Base-by-base conservation (phyloP, 2,329 filamentous ascomycete species). In the Fusarium guadeloupense region DNA sequence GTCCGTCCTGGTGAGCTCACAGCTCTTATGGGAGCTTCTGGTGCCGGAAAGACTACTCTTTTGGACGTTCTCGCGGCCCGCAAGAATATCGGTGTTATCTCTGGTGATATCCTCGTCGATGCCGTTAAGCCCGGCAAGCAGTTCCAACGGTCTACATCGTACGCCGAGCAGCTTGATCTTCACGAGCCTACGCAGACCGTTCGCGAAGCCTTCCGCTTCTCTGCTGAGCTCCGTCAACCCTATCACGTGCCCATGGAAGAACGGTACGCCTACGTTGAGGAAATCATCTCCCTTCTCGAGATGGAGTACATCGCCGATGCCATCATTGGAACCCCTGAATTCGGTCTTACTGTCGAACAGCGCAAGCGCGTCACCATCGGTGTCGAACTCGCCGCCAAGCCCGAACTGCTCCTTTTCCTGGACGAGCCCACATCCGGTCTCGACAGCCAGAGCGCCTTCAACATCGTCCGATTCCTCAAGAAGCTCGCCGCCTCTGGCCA, bases 11-110 rank as follows among this genome's bases (percentile, higher is more conserved):
- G 91, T 30, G 85, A 89, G 67, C 81, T 94, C 9, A 93, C 90
- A 4, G 90, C 91, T 3, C 79, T 95, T 2, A 93, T 95, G 89
- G 91, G 91, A 33, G 88, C 89, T 7, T 92, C 89, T 6, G 90
- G 90, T n/a, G 92, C 92, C 5, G 92, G 92, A 42, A 96, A 96
- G 77, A 95, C 92, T 0, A 96, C 92, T 0, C 79, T 96, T 1
- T 79, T 96, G 4, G 91, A 96, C 68, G 90, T 94, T 1, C 78
- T 96, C 30, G 84, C 84, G 0, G 73, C 80, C 1, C 78, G 85
- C 31, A 87, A 86, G 76, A 87, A 85, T 64, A 85, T 87, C 50
- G 85, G 85, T 63, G 83, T 86, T 3, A 84, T 88, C 33, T 67
- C 72, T 1, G 85, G 85, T 33, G 81, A 85, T 34, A 80, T 88